A percentile compares a stretch with the other conserved stretches of the same genome.
Conservation (phyloP, 2,329 filamentous ascomycete genomes). For the Cladorrhinum sp. region DNA sequence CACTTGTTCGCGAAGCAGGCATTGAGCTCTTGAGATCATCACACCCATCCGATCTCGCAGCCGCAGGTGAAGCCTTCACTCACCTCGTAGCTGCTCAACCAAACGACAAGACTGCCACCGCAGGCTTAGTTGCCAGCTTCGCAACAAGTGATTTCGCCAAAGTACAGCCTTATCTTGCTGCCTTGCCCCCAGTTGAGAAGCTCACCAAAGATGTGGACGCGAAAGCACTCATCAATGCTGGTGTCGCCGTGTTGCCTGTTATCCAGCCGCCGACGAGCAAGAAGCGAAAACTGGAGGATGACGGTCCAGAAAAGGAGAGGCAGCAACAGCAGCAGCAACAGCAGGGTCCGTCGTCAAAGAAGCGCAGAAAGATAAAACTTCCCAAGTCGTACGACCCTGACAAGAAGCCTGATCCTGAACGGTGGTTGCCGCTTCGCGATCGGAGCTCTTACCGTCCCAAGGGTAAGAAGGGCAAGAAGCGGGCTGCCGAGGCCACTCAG, state of each 20-base stretch:
- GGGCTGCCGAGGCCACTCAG: constrained; percentile 74
- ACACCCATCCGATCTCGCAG: constrained; percentile 61
- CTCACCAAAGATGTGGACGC: constrained; percentile 62
- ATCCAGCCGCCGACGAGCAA: constrained; percentile 38
- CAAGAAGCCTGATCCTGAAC: constrained; percentile 82
- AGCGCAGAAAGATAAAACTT: constrained; percentile 57
- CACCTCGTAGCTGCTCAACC: constrained; percentile 64
- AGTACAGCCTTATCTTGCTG: constrained; percentile 51
- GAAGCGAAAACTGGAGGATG: constrained; percentile 43
- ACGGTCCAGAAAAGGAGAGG: constrained; percentile 36
- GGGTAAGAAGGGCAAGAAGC: constrained; percentile 88
- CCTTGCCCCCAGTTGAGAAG: constrained; percentile 59
- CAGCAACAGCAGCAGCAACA: constrained; percentile 25
- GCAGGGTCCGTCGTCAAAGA: constrained; percentile 41
- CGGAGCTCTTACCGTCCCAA: constrained; percentile 85
- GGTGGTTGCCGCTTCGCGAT: constrained; percentile 90
- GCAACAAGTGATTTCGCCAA: constrained; percentile 59
- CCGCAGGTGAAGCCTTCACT: constrained; percentile 77
- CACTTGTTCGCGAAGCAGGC: constrained; percentile 79
- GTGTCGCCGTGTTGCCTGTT: constrained; percentile 53
- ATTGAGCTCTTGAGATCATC: constrained; percentile 75
- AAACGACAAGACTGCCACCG: constrained; percentile 67
- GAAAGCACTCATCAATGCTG: constrained; percentile 60
- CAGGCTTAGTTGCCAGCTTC: constrained; percentile 82
- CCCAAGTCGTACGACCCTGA: constrained; percentile 73